Base-by-base conservation (phyloP, 495 filamentous ascomycete species). In the Chlorociboria aeruginascens region DNA sequence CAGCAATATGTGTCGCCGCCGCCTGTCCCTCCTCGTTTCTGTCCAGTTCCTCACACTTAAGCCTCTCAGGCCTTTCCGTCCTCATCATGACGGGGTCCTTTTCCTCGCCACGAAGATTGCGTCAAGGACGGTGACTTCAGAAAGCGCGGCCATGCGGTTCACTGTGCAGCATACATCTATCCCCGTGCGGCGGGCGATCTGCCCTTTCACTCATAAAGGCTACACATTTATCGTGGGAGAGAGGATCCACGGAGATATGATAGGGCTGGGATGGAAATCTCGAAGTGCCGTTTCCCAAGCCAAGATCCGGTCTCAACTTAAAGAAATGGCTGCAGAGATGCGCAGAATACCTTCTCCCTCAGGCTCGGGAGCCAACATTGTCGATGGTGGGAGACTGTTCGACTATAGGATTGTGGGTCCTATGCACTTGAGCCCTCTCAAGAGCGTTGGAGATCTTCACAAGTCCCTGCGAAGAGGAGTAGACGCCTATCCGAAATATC, bases 171-270 rank as follows among this genome's bases (percentile, higher is more conserved):
- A 73, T 32, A 78, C 72, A 3, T 65, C 66, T 8, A 66, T 80
- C 29, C 72, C 74, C 7, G 69, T 76, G 0, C 74, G 72, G 3
- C 67, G 66, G 45, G 60, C 77, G 40, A 57, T 66, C 45, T 76
- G 67, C 56, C 60, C 71, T 29, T 77, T 77, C 50, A 62, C 47
- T 9, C 60, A 58, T 53, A 55, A 56, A 37, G 68, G 57, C 4
- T 46, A 49, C 20, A 69, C 67, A 0, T 77, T 71, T 46, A 75
- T 76, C 43, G 61, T 71, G 37, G 75, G 76, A 69, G 64, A 75
- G 45, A 62, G 66, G 50, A 69, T 76, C 35, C 44, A 64, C 9
- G 74, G 72, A 16, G 61, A n/a, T n/a, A n/a, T n/a, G n/a, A n/a
- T n/a, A n/a, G n/a, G n/a, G n/a, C n/a, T n/a, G n/a, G n/a, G n/a